A percentile compares a stretch with the other conserved stretches of the same genome.
phyloP scores from a whole-genome alignment of 2,329 filamentous ascomycete species.

The Paramyrothecium sp. region DNA sequence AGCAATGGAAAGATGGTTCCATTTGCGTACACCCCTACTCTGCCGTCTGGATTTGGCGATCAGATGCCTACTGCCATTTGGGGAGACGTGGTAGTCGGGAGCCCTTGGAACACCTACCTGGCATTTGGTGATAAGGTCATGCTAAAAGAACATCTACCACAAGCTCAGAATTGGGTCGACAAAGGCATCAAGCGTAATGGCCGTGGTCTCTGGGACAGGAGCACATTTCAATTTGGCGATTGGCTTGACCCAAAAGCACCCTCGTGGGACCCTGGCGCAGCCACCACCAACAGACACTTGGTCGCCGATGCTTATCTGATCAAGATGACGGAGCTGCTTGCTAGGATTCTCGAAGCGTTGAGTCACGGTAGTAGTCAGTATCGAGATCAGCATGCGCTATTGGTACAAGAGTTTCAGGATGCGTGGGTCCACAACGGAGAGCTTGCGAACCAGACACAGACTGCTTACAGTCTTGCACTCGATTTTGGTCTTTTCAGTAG shows the following conservation, averaged over 20 bases:
- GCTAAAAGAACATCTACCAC: background rate
- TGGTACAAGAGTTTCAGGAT: slow-evolving; percentile 25
- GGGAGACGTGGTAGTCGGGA: background rate
- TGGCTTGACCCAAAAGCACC: background rate
- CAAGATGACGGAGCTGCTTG: background rate
- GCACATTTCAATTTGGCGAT: slow-evolving; percentile 24
- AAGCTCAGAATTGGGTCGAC: background rate
- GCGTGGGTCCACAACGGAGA: slow-evolving; percentile 27
- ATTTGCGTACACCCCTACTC: background rate
- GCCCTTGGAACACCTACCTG: background rate
- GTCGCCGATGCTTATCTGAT: background rate
- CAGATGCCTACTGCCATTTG: slow-evolving; percentile 37
- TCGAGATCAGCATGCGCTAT: slow-evolving; percentile 10
- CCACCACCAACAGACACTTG: slow-evolving; percentile 28
- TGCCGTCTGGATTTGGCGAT: slow-evolving; percentile 25
- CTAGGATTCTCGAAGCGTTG: slow-evolving; percentile 18
- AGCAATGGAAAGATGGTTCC: background rate
- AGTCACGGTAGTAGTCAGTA: slow-evolving; percentile 20
- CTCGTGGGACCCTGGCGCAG: slow-evolving; percentile 29
- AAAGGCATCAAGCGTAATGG: background rate
- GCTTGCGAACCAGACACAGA: slow-evolving; percentile 37
- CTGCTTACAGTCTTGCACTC: slow-evolving; percentile 34
- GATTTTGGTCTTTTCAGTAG: slow-evolving; percentile 32
- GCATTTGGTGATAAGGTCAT: background rate
- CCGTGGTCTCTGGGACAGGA: background rate